Base-by-base conservation (phyloP, 805 yeast genomes). In the Candida krabiensis region DNA sequence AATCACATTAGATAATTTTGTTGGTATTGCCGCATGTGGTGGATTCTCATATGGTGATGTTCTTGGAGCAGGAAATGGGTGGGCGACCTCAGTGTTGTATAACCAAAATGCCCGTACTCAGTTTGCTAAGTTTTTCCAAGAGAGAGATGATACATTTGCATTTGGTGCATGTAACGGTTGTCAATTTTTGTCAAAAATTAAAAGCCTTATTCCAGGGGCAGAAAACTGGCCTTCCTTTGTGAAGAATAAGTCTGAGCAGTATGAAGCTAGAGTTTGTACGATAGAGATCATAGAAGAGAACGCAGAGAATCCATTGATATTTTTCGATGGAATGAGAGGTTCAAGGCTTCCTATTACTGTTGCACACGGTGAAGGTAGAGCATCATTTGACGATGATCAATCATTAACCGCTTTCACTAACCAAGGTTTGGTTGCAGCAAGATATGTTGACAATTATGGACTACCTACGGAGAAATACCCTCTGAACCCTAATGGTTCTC, bases 11-110 rank as follows among this genome's bases (percentile, higher is more conserved):
- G 82, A 79, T 55, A 83, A 79, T 30, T 93, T 93, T 64, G 87
- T 83, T 34, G 99, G 99, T 46, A 54, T 93, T 33, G 98, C 97
- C 29, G 98, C 98, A 3, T 95, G 99, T 69, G 99, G 99, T 66
- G 99, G 99, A 12, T 93, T 93, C 73, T 88, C 97, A 2, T 93
- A 90, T 58, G 99, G 99, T 73, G 99, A 93, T 66, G 99, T 93
- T 33, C 72, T 93, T 43, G 99, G 99, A 52, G 99, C 99, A 24
- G 99, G 96, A 60, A 85, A 91, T 37, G 99, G 99, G 41, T 93
- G 99, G 99, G 99, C 99, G 41, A 89, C 88, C 58, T 87, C 97
- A 13, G 96, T 93, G 8, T 68, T 93, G 49, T 89, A 82, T 75
- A 84, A 91, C 59, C 86, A 79, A 25, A 70, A 67, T 38, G 85